Evolutionary conservation across 164 flowering plant species (phyloP).

Genomic region (Piper longum): DNA sequence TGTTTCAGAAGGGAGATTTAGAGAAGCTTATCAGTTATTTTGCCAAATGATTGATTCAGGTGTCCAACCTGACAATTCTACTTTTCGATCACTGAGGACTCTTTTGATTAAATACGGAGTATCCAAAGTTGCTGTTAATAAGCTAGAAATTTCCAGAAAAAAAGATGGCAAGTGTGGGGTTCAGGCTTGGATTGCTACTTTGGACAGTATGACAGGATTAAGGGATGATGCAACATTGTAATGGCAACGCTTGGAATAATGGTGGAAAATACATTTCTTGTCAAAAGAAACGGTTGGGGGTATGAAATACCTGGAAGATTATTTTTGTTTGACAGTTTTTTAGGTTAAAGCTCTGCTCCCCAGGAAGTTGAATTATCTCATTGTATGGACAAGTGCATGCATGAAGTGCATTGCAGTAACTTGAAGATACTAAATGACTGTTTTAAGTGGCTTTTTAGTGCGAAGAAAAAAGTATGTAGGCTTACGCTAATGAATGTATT

Average conservation of each 20-base stretch:
- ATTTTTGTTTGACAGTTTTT: not conserved
- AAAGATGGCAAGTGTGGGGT: slow-evolving; percentile 35
- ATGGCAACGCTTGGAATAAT: not conserved
- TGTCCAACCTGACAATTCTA: slow-evolving; percentile 60
- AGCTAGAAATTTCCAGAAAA: slow-evolving; percentile 43
- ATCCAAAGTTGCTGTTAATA: slow-evolving; percentile 44
- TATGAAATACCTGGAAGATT: not conserved
- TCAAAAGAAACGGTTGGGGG: not conserved
- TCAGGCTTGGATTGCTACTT: slow-evolving; percentile 22
- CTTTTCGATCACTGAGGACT: slow-evolving; percentile 54
- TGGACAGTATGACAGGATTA: not conserved
- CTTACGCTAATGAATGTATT: too few species aligned
- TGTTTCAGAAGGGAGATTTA: slow-evolving; percentile 52
- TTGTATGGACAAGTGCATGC: too few species aligned
- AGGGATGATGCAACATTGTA: not conserved
- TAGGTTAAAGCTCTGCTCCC: too few species aligned
- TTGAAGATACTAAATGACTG: too few species aligned
- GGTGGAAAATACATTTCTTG: not conserved
- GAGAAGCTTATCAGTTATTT: slow-evolving; percentile 49
- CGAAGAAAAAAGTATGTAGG: too few species aligned
- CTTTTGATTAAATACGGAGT: slow-evolving; percentile 54
- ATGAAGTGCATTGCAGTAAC: too few species aligned
- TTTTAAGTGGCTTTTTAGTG: too few species aligned
- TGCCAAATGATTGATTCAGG: slow-evolving; percentile 41
- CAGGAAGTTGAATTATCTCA: too few species aligned